phyloP scores from a whole-genome alignment of 805 yeast species.

The Metschnikowia shivogae region DNA sequence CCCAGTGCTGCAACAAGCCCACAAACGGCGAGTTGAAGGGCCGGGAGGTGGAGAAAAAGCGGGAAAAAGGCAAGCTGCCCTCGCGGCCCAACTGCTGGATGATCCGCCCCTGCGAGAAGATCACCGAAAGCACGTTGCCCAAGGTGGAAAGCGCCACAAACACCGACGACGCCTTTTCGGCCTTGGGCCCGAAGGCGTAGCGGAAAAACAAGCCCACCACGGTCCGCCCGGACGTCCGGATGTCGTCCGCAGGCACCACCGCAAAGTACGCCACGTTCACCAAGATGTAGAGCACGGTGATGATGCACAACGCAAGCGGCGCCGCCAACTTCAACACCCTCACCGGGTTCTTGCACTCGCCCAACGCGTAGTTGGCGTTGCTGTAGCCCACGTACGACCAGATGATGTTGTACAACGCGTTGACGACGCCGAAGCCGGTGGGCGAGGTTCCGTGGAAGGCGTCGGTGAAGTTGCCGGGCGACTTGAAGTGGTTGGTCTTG shows the following conservation, averaged over 20 bases:
- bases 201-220: constrained; percentile 74
- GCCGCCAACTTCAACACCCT: constrained; percentile 69
- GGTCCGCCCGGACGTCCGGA: constrained; percentile 59
- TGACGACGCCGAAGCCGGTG: constrained; percentile 65
- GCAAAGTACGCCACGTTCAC: constrained; percentile 79
- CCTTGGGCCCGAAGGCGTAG: constrained; percentile 64
- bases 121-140: constrained; percentile 78
- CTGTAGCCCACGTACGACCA: constrained; percentile 85
- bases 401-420: constrained; percentile 75
- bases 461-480: constrained; percentile 56
- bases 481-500: constrained; percentile 43
- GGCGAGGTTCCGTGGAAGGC: constrained; percentile 55
- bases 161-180: constrained; percentile 70
- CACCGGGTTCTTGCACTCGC: constrained; percentile 72
- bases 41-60: constrained; percentile 62
- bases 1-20: constrained; percentile 73
- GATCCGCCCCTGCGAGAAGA: constrained; percentile 77
- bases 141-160: constrained; percentile 78
- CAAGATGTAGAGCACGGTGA: constrained; percentile 66
- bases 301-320: constrained; percentile 60
- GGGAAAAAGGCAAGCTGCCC: constrained; percentile 72
- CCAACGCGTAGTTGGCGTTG: constrained; percentile 77
- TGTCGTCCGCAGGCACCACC: constrained; percentile 66
- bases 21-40: constrained; percentile 73
- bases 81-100: constrained; percentile 80